Conservation (phyloP, 768 basidiomycete genomes). For the Serendipita sp. region DNA sequence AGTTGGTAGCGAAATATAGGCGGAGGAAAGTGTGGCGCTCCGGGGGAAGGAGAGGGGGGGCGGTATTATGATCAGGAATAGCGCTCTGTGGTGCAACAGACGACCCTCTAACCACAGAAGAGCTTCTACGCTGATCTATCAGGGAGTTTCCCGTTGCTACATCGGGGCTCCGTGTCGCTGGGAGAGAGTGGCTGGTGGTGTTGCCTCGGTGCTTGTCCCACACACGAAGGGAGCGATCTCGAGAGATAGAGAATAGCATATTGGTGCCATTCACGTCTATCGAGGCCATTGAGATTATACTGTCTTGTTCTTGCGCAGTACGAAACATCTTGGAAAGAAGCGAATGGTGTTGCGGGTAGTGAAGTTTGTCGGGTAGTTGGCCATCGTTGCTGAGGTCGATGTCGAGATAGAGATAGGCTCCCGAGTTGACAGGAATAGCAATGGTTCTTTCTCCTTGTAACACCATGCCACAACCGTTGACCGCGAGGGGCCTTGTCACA, state of each 20-base stretch:
- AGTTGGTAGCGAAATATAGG: neutral
- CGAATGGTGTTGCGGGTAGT: constrained; percentile 5
- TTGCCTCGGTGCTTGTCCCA: neutral
- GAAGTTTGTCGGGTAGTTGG: neutral
- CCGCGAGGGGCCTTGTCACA: neutral
- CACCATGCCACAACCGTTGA: neutral
- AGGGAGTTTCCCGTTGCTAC: neutral
- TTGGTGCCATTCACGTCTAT: neutral
- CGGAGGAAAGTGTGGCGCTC: neutral
- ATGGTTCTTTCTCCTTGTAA: neutral
- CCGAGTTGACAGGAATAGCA: neutral
- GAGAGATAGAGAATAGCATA: neutral
- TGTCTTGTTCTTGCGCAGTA: neutral
- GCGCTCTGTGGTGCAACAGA: neutral
- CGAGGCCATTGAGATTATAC: neutral
- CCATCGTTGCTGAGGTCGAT: neutral
- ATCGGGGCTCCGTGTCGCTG: neutral
- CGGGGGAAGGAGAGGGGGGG: neutral
- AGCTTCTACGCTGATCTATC: neutral
- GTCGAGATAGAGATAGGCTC: neutral
- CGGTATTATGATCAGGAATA: neutral
- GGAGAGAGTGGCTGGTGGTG: neutral
- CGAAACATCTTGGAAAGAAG: neutral
- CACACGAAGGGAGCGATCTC: neutral
- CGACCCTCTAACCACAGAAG: neutral